phyloP scores from a whole-genome alignment of 2,329 filamentous ascomycete species.

The Cladosporium sp. region DNA sequence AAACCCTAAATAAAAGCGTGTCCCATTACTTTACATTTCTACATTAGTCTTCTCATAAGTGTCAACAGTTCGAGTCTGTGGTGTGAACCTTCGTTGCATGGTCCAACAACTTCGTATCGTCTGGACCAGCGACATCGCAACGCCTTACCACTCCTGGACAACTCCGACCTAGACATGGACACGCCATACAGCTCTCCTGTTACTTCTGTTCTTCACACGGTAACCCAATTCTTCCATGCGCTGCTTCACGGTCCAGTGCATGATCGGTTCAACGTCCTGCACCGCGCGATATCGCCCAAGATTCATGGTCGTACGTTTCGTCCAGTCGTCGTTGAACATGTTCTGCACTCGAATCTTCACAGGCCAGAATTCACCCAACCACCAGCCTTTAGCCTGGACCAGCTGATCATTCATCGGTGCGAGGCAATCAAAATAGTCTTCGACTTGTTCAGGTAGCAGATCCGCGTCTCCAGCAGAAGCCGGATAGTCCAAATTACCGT shows the following conservation, averaged over 20 bases:
- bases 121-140: neutral
- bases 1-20: neutral
- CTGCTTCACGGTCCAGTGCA: slow-evolving; percentile 44
- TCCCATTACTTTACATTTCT: too few species aligned
- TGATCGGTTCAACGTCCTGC: slow-evolving; percentile 34
- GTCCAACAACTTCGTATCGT: too few species aligned
- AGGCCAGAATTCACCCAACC: slow-evolving; percentile 43
- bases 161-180: slow-evolving; percentile 18
- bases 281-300: slow-evolving; percentile 36
- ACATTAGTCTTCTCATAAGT: too few species aligned
- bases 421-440: slow-evolving; percentile 43
- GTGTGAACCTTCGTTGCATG: too few species aligned
- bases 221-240: slow-evolving; percentile 35
- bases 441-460: slow-evolving; percentile 37
- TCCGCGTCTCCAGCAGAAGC: slow-evolving; percentile 14
- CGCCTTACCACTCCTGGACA: neutral
- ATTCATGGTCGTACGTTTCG: slow-evolving; percentile 37
- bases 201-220: slow-evolving; percentile 28
- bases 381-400: slow-evolving; percentile 37
- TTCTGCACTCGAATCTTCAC: slow-evolving; percentile 37
- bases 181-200: slow-evolving; percentile 33
- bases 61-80: too few species aligned
- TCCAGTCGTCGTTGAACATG: slow-evolving; percentile 32
- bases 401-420: slow-evolving; percentile 41
- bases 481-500: slow-evolving; percentile 7